A percentile compares a stretch with the other conserved stretches of the same genome.
These are phyloP conservation scores for Phytophthora hibernalis DNA, from an alignment of 352 stramenopile genomes.

Conservation along the genomic window DNA sequence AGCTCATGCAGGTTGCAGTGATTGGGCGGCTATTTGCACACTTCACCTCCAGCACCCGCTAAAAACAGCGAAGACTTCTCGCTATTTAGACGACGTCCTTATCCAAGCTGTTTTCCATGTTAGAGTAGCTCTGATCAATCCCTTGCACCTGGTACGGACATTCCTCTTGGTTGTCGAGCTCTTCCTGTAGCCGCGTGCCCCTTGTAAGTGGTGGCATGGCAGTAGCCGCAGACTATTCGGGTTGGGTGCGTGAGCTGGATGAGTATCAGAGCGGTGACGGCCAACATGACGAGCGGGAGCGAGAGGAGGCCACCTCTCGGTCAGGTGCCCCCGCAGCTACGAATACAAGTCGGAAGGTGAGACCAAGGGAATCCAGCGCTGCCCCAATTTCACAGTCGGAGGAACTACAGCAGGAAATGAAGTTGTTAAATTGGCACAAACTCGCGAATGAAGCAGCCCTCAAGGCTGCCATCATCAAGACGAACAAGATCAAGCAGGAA, in stretches of 20 bases:
- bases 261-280: slow-evolving; percentile 48
- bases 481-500: slow-evolving; percentile 84
- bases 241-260: slow-evolving; percentile 69
- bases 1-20: background rate
- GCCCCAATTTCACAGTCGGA: slow-evolving; percentile 63
- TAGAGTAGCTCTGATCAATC: slow-evolving; percentile 8
- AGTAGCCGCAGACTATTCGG: slow-evolving; percentile 51
- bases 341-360: slow-evolving; percentile 36
- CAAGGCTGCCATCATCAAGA: slow-evolving; percentile 92
- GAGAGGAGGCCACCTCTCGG: slow-evolving; percentile 30
- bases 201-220: slow-evolving; percentile 22
- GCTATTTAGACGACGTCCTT: slow-evolving; percentile 23
- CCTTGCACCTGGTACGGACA: slow-evolving; percentile 12
- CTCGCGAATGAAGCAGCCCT: slow-evolving; percentile 94
- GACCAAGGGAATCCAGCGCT: slow-evolving; percentile 27
- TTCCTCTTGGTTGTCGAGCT: slow-evolving; percentile 5
- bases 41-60: slow-evolving; percentile 5
- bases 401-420: slow-evolving; percentile 93
- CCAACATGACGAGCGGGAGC: slow-evolving; percentile 43
- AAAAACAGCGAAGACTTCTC: slow-evolving; percentile 42
- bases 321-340: slow-evolving; percentile 7
- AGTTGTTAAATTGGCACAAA: slow-evolving; percentile 96
- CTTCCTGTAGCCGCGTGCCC: background rate
- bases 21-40: slow-evolving; percentile 35
- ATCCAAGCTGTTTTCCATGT: slow-evolving; percentile 18